A percentile compares a stretch with the other conserved stretches of the same genome.
These are phyloP conservation scores for Alloteropsis semialata DNA, from an alignment of 176 grass and related monocot species.

Conservation along the genomic window DNA sequence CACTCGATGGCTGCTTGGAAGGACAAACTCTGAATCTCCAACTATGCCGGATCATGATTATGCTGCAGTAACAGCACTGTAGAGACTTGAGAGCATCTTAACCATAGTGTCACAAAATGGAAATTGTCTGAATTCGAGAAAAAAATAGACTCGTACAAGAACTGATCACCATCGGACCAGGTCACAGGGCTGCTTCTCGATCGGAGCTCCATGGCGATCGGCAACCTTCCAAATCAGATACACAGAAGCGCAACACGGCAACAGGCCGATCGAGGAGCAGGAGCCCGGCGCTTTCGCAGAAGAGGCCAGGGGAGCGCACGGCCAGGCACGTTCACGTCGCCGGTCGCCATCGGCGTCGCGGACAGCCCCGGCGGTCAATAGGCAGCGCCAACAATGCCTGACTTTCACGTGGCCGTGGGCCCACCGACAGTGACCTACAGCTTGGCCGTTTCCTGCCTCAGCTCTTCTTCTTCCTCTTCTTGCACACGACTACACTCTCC, in stretches of 20 bases:
- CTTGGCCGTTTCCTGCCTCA: slow-evolving; percentile 8
- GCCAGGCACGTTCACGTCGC: slow-evolving; percentile 28
- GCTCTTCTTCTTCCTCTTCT: too few species aligned
- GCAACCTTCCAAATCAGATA: not conserved
- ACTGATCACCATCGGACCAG: not conserved
- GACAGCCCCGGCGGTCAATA: slow-evolving; percentile 16
- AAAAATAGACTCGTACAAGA: not conserved
- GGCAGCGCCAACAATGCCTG: slow-evolving; percentile 31
- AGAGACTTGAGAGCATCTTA: too few species aligned
- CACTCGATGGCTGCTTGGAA: not conserved
- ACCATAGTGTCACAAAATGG: not conserved
- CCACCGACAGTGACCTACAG: slow-evolving; percentile 34
- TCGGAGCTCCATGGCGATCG: not conserved
- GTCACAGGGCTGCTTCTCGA: too few species aligned
- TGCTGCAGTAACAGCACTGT: not conserved
- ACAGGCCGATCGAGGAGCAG: not conserved
- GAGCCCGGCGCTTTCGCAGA: not conserved
- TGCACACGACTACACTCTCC: slow-evolving; percentile 19
- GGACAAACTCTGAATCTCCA: not conserved
- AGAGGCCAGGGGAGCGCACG: not conserved
- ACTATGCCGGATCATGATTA: not conserved
- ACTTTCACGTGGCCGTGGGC: slow-evolving; percentile 31
- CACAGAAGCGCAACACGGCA: not conserved
- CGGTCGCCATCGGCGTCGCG: slow-evolving; percentile 22
- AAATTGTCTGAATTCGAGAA: not conserved